phyloP scores from a whole-genome alignment of 2,329 filamentous ascomycete genomes.

The Trichoderma citrinoviride region DNA sequence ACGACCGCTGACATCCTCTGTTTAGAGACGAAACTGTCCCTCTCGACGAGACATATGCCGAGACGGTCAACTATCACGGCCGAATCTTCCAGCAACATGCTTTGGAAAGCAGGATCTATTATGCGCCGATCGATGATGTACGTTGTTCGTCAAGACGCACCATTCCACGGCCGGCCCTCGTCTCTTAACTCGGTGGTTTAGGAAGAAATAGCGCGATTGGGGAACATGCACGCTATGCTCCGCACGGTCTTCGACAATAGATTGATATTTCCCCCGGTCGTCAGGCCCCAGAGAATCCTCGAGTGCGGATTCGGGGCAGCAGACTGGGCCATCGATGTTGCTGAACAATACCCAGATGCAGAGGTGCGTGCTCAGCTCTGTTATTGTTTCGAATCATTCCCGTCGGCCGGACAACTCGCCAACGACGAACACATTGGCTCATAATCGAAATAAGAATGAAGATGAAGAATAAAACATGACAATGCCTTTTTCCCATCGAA shows the following conservation, averaged over 20 bases:
- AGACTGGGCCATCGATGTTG: conserved; percentile 68
- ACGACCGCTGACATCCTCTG: conserved; percentile 11
- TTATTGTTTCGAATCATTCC: background rate
- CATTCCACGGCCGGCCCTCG: background rate
- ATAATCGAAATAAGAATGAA: background rate
- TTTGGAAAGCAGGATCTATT: conserved; percentile 62
- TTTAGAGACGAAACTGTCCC: conserved; percentile 48
- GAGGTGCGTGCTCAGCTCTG: conserved; percentile 48
- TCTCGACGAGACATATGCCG: conserved; percentile 57
- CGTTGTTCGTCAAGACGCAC: conserved; percentile 23
- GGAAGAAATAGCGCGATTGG: conserved; percentile 66
- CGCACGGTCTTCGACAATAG: conserved; percentile 62
- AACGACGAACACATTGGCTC: background rate
- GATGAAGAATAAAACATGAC: too few species aligned
- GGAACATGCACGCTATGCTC: conserved; percentile 62
- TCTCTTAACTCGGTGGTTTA: conserved; percentile 33
- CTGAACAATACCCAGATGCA: conserved; percentile 60
- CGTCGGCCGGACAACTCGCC: background rate
- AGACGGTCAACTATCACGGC: conserved; percentile 59
- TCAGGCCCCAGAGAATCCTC: conserved; percentile 56
- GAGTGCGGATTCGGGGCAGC: conserved; percentile 73
- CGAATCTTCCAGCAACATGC: conserved; percentile 67
- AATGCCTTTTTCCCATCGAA: too few species aligned
- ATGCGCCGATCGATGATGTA: conserved; percentile 71
- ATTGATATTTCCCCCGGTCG: conserved; percentile 67